phyloP scores from a whole-genome alignment of 1,139 yeast species.

The Hyphopichia burtonii region DNA sequence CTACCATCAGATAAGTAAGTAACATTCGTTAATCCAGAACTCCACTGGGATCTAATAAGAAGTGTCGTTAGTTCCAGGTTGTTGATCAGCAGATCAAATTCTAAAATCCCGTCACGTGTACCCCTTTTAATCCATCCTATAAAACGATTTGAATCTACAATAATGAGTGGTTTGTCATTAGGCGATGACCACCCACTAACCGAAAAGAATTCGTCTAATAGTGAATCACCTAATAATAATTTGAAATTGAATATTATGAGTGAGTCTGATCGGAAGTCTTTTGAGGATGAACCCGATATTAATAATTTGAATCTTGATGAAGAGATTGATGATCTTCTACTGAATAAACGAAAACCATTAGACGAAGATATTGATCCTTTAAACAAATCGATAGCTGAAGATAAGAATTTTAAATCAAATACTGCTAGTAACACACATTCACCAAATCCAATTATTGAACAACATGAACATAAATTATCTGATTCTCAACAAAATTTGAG shows the following conservation, averaged over 20 bases:
- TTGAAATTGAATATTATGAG: conserved; percentile 3
- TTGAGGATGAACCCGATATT: conserved; percentile 2
- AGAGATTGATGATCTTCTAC: conserved; percentile 9
- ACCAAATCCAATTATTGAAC: conserved; percentile 9
- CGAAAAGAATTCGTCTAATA: neutral
- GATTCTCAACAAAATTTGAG: conserved; percentile 10
- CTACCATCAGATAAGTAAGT: neutral
- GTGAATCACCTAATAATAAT: neutral
- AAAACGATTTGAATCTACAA: conserved; percentile 6
- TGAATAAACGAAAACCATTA: too few species aligned
- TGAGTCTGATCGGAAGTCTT: conserved; percentile 2
- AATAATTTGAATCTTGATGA: conserved; percentile 7
- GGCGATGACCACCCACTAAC: conserved; percentile 9
- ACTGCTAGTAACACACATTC: conserved; percentile 17
- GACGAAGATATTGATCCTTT: conserved; percentile 14
- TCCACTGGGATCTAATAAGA: too few species aligned
- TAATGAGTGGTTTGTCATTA: conserved; percentile 11
- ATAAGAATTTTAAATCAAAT: neutral
- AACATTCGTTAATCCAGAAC: too few species aligned
- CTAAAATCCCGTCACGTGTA: too few species aligned
- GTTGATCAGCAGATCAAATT: too few species aligned
- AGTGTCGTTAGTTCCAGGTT: too few species aligned
- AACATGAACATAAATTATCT: neutral
- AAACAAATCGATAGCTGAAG: too few species aligned
- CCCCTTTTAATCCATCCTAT: too few species aligned